Base-by-base conservation (phyloP, 352 stramenopile species). In the Phytopythium helicoides region DNA sequence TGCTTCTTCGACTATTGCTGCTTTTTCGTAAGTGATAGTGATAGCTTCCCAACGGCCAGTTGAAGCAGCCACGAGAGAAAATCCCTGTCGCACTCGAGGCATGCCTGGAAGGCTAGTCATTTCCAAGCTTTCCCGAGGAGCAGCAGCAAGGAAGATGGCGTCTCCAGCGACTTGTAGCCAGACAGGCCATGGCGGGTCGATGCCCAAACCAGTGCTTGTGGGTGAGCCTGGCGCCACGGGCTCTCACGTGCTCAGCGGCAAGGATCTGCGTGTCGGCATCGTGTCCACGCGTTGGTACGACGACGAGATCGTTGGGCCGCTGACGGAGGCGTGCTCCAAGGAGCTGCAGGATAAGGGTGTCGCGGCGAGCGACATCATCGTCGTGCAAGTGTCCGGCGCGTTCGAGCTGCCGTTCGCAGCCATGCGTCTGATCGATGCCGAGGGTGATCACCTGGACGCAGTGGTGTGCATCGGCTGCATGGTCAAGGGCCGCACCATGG, bases 321-420 rank as follows among this genome's bases (percentile, higher is more conserved):
- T 90, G 18, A 71, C 75, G 1, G 25, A 69, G 8, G 63, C 66
- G 8, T 88, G 76, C 51, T 76, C 71, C 48, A 58, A 73, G 14
- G 80, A 90, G 46, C 55, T 90, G 34, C 41, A 81, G 31, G 68
- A 54, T 54, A 86, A 85, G 36, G 79, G 78, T 11, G 77, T 95
- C 6, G 49, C 48, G 8, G 54, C 62, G 18, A 52, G 73, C 12
- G 46, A 80, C 39, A 60, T 95, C 49, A 62, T 73, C 14, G 34
- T 68, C 8, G 52, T 88, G 16, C 57, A 97, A 49, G 96, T 98
- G 25, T 79, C 96, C 0, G 97, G 97, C 11, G 80, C 89, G 2
- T 99, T 91, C 57, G 97, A 99, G 78, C 68, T 99, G 15, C 96
- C 97, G 12, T 95, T 96, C 45, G 89, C 92, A 10, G 96, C 97